Evolutionary conservation across 768 basidiomycete genomes (phyloP), one percentile per base, ranked within the genome.

Genomic region (Leccinum olivaceopallidum): DNA sequence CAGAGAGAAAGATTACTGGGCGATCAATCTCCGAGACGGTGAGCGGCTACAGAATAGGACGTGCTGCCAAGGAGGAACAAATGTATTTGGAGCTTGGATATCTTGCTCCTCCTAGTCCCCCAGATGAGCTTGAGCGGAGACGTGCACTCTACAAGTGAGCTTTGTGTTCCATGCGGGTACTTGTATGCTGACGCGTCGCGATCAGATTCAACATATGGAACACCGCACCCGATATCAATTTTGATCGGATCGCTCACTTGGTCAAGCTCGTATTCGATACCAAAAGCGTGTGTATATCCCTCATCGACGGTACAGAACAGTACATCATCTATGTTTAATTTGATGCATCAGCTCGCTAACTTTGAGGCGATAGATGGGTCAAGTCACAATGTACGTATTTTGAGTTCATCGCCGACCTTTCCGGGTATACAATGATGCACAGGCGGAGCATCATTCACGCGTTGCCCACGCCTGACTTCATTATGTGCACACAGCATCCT

Each of bases 201-300:
- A 58, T 30, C 63, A 91, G 92, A 64, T 95, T 93, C 78, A 94
- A 94, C 66, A 90, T 97, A 53, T 88, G 93, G 83, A 85, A 91
- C 63, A 95, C 94, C 0, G 86, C 87, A 16, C 80, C 87, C 9
- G 95, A 98, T 71, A 79, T 85, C 63, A 95, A 96, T 71, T 97
- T 98, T 70, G 95, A 97, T 73, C 85, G 95, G 18, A 95, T 97
- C 64, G 92, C 88, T 16, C 94, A 96, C 72, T 83, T 98, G 28
- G 91, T 90, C 44, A 95, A 95, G 76, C 78, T 97, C 44, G 95
- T 98, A 7, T 98, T 98, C 75, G 89, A 83, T 68, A 91, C 94
- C 2, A 92, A 91, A 71, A 87, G 90, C 14, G 94, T 95, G 2
- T 73, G 86, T 24, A 90, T 98, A 22, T 85, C 89, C 9, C 76